Evolutionary conservation across 2,329 filamentous ascomycete species (phyloP), one percentile per base, ranked within the genome.

Genomic region (Cladorrhinum sp.): DNA sequence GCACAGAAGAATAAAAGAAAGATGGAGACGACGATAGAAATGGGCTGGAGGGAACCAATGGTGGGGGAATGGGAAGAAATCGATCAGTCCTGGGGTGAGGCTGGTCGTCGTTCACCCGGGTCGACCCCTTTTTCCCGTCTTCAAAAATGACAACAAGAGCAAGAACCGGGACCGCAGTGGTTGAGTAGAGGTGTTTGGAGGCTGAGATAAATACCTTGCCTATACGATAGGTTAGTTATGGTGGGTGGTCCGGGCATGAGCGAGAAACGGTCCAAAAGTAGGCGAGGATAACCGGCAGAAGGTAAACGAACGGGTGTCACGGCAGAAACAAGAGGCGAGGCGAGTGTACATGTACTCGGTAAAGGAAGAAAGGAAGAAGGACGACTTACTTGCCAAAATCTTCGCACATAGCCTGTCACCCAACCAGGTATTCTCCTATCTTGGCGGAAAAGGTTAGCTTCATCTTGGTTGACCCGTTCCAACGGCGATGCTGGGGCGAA

Each of bases 351-450:
- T 7, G 50, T n/a, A 41, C 9, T 23, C 23, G 32, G 32, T n/a
- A 16, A 41, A 50, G 49, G 38, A 50, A 24, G 23, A 50, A 18
- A 45, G 52, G 36, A 55, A 57, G 51, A 48, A 49, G 55, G 23
- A 56, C 55, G 69, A 56, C 53, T 25, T 81, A 96, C 93, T 87
- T 99, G 95, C 95, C 95, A 99, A 76, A 99, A 98, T 38, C 95
- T 85, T 60, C 95, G 87, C 45, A 99, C 93, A 74, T 97, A 99
- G 67, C 93, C 92, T 67, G 87, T 90, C 22, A 98, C 92, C 79
- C 92, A 97, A 52, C 93, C 95, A 1, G 92, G 91, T 25, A 98
- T 80, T 60, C 92, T 84, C 68, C 86, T 84, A 72, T 98, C 93
- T 97, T 67, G 27, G 58, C 38, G 32, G 32, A 16, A 45, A 45